Evolutionary conservation across 1,284 basidiomycete genomes (phyloP).

Genomic region (Afroboletus lepidellus): DNA sequence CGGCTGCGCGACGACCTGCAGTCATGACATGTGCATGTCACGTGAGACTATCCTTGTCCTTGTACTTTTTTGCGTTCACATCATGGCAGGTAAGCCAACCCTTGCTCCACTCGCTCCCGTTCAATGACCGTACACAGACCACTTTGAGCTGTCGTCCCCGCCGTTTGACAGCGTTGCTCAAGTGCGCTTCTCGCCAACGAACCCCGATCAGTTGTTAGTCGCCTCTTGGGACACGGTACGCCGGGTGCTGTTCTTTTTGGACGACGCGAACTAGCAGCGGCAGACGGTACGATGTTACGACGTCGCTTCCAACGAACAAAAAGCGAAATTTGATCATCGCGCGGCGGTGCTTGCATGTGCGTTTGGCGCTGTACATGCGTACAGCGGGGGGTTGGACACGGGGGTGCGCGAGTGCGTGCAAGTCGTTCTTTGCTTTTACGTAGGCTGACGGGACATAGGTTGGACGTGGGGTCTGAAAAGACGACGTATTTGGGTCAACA

Average conservation of each 20-base stretch:
- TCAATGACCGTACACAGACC: too few relatives aligned
- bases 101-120: too few relatives aligned
- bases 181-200: constrained; percentile 77
- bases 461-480: constrained; percentile 64
- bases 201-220: constrained; percentile 74
- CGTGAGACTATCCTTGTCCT: constrained; percentile 3
- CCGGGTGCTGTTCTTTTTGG: too few relatives aligned
- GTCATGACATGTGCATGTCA: background rate
- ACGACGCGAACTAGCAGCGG: too few relatives aligned
- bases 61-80: too few relatives aligned
- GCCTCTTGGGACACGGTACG: constrained; percentile 86
- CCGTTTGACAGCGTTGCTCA: constrained; percentile 85
- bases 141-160: constrained; percentile 60
- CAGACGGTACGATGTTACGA: constrained; percentile 78
- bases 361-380: constrained; percentile 63
- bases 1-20: background rate
- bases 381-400: constrained; percentile 75
- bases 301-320: constrained; percentile 59
- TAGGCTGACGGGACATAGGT: constrained; percentile 35
- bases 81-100: constrained; percentile 26
- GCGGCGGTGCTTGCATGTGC: constrained; percentile 70
- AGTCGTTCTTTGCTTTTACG: background rate
- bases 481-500: constrained; percentile 67
- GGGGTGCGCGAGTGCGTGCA: constrained; percentile 64
- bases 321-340: constrained; percentile 74